These are phyloP conservation scores for Cucumis hystrix DNA, from an alignment of 306 rosid species.

Conservation along the genomic window DNA sequence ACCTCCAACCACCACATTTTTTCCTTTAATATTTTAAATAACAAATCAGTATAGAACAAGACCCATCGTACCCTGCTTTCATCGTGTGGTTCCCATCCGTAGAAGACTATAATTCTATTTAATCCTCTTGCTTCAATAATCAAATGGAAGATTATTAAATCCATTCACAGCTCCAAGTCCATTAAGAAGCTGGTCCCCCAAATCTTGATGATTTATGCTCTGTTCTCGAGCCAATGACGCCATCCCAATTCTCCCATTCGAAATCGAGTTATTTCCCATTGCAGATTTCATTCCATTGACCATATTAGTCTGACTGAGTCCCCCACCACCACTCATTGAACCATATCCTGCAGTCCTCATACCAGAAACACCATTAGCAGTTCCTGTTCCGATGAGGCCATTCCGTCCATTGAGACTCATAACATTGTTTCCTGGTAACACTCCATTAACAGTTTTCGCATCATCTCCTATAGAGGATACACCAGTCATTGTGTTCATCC, in stretches of 20 bases:
- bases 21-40: conserved; percentile 15
- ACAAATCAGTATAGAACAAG: conserved; percentile 1
- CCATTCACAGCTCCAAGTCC: conserved; percentile 77
- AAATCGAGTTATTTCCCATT: conserved; percentile 54
- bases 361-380: conserved; percentile 5
- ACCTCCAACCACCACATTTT: conserved; percentile 54
- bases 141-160: conserved; percentile 72
- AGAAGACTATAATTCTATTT: neutral
- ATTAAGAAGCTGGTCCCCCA: conserved; percentile 66
- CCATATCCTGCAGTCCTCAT: neutral
- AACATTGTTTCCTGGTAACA: conserved; percentile 25
- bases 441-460: conserved; percentile 36
- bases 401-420: conserved; percentile 1
- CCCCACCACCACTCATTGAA: conserved; percentile 27
- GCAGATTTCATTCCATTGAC: conserved; percentile 64
- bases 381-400: conserved; percentile 24
- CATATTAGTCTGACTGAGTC: conserved; percentile 50
- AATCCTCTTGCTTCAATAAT: neutral
- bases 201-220: conserved; percentile 50
- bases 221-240: conserved; percentile 60
- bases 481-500: conserved; percentile 36
- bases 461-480: conserved; percentile 56
- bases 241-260: conserved; percentile 87
- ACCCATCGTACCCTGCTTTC: neutral
- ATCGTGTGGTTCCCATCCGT: neutral